Conservation (phyloP, 257 asterid species). For the Nicotiana noctiflora region DNA sequence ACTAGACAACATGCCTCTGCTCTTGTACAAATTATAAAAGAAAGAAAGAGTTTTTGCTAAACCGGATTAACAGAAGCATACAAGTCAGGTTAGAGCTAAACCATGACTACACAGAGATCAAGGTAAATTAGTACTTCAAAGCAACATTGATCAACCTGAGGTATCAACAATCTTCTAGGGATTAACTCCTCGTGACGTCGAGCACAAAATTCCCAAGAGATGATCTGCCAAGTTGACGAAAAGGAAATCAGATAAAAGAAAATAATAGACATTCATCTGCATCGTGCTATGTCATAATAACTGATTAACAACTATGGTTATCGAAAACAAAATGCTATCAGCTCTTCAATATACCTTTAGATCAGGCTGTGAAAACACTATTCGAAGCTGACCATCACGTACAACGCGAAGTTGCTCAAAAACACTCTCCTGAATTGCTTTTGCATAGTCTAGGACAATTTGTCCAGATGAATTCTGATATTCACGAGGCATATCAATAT, state of each 20-base stretch:
- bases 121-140: neutral
- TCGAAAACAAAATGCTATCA: neutral
- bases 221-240: slow-evolving; percentile 41
- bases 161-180: slow-evolving; percentile 82
- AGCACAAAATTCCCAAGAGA: slow-evolving; percentile 99
- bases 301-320: neutral
- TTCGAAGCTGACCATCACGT: slow-evolving; percentile 95
- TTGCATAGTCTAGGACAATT: slow-evolving; percentile 86
- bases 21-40: neutral
- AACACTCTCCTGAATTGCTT: slow-evolving; percentile 94
- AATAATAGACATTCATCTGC: neutral
- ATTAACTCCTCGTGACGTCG: slow-evolving; percentile 96
- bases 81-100: neutral
- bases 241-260: neutral
- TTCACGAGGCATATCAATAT: slow-evolving; percentile 94
- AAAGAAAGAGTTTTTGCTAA: neutral
- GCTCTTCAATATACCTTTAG: slow-evolving; percentile 51
- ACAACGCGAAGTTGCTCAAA: slow-evolving; percentile 96
- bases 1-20: neutral
- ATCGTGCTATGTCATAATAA: neutral
- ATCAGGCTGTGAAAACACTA: slow-evolving; percentile 73
- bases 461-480: slow-evolving; percentile 92
- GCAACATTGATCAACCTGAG: slow-evolving; percentile 51
- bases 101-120: neutral
- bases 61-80: neutral